These are phyloP conservation scores for Alternaria rosae DNA, from an alignment of 2,329 filamentous ascomycete species.

Conservation along the genomic window DNA sequence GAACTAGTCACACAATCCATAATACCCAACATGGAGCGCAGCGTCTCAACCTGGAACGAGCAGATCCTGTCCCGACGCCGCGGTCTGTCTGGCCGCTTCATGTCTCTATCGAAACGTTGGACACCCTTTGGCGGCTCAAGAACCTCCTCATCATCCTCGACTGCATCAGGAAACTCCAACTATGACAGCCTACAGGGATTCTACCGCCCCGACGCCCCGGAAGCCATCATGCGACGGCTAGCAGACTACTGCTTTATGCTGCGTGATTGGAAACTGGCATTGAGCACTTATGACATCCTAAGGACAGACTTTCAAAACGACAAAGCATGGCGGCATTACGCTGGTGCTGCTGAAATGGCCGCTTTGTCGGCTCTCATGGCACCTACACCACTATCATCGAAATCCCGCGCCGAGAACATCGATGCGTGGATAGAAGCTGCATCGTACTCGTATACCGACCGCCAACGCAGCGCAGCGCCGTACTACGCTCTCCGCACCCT, in stretches of 20 bases:
- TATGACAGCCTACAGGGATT: slow-evolving; percentile 82
- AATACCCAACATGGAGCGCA: slow-evolving; percentile 94
- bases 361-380: slow-evolving; percentile 83
- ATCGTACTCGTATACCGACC: slow-evolving; percentile 87
- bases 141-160: slow-evolving; percentile 61
- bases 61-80: slow-evolving; percentile 90
- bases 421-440: slow-evolving; percentile 90
- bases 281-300: slow-evolving; percentile 90
- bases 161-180: slow-evolving; percentile 65
- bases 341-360: slow-evolving; percentile 93
- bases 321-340: slow-evolving; percentile 96
- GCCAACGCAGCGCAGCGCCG: slow-evolving; percentile 72
- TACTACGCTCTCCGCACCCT: slow-evolving; percentile 83
- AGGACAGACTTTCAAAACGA: slow-evolving; percentile 90
- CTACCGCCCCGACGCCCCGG: slow-evolving; percentile 82
- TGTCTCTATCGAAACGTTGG: slow-evolving; percentile 91
- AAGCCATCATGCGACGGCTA: slow-evolving; percentile 90
- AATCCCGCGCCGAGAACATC: slow-evolving; percentile 79
- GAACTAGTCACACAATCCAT: slow-evolving; percentile 97
- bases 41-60: slow-evolving; percentile 93
- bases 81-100: slow-evolving; percentile 90
- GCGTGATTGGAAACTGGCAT: slow-evolving; percentile 90
- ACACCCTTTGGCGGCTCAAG: slow-evolving; percentile 78
- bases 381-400: slow-evolving; percentile 74
- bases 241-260: slow-evolving; percentile 98